Percentiles rank a stretch among this genome's conserved stretches.
Evolutionary conservation across 495 filamentous ascomycete species (phyloP).

Genomic region (Staphylotrichum longicolle): DNA sequence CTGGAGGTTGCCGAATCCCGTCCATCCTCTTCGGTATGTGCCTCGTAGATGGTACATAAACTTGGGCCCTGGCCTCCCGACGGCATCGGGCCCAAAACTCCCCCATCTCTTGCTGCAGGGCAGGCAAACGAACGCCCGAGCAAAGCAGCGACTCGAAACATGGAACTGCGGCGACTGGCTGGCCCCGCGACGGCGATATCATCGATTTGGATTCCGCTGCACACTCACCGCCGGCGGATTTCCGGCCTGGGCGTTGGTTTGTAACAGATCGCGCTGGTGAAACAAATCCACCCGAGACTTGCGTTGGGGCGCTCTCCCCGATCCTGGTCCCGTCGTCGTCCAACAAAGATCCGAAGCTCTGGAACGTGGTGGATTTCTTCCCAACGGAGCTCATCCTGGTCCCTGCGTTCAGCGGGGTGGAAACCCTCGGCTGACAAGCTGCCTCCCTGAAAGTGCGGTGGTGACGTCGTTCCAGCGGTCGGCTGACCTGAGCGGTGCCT

Average conservation of each 20-base stretch:
- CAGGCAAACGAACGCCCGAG: background rate
- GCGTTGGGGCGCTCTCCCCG: too few species aligned
- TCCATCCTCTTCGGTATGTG: background rate
- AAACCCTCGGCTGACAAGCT: background rate
- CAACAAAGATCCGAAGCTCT: background rate
- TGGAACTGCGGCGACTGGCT: background rate
- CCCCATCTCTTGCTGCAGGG: background rate
- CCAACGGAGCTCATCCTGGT: background rate
- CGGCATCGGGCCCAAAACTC: background rate
- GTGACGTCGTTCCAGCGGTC: conserved; percentile 12
- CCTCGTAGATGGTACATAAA: background rate
- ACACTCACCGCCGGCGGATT: background rate
- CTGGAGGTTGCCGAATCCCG: conserved; percentile 1
- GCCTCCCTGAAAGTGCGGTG: background rate
- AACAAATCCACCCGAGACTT: too few species aligned
- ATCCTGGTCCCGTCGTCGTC: background rate
- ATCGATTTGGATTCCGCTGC: background rate
- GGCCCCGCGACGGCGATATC: conserved; percentile 1
- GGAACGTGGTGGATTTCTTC: background rate
- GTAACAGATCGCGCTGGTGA: background rate
- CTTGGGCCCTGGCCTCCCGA: conserved; percentile 2
- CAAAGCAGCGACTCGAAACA: background rate
- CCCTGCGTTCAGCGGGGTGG: background rate
- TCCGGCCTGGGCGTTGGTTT: background rate
- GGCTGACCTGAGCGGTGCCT: conserved; percentile 12